Evolutionary conservation across 148 eudicot genomes (phyloP).

Genomic region (Arctostaphylos glauca): DNA sequence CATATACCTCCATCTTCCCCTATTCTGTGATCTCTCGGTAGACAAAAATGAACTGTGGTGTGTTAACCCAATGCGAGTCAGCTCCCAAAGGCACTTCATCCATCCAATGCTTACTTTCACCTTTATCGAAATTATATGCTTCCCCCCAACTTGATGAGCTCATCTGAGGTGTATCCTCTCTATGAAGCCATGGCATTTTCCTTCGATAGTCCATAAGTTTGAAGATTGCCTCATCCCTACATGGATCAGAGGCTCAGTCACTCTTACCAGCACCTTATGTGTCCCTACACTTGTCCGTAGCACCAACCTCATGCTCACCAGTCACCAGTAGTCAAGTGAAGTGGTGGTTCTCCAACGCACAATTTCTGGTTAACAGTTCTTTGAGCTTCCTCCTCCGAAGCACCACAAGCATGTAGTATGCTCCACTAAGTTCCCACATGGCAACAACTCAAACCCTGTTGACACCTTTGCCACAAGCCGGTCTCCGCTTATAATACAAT

Average conservation of each 20-base stretch:
- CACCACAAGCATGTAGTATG: background rate
- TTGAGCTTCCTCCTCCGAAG: background rate
- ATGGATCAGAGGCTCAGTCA: background rate
- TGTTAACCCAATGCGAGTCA: background rate
- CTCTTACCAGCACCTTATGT: background rate
- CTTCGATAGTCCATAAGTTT: background rate
- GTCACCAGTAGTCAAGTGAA: background rate
- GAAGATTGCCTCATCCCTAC: background rate
- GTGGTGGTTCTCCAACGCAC: background rate
- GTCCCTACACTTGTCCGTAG: background rate
- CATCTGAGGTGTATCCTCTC: background rate
- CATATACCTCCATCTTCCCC: too few species aligned
- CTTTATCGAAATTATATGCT: background rate
- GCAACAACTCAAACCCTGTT: background rate
- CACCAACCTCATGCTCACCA: background rate
- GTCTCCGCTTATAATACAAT: background rate
- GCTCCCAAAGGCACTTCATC: background rate
- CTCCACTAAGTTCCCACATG: background rate
- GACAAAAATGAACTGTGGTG: background rate
- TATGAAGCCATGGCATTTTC: background rate
- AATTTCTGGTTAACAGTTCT: background rate
- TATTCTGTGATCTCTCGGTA: too few species aligned
- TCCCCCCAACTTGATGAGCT: background rate
- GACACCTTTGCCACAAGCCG: background rate
- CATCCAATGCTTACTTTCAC: background rate